A percentile compares a stretch with the other conserved stretches of the same genome.
These are phyloP conservation scores for Rutidosis leptorrhynchoides DNA, from an alignment of 129 eudicot genomes.

Conservation along the genomic window DNA sequence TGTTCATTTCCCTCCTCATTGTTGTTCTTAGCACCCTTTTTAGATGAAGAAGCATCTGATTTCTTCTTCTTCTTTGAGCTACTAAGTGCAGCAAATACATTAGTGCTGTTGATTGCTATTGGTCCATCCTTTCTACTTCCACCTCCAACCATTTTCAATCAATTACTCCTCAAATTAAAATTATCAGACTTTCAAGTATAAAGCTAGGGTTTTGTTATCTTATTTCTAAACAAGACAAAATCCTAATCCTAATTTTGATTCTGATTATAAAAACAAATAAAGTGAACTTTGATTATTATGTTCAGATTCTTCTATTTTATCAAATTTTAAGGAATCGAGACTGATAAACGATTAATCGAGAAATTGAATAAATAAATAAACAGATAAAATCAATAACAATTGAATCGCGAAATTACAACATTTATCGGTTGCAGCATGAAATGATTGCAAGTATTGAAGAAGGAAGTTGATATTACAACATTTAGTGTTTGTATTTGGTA, in stretches of 20 bases:
- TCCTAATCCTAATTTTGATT: too few relatives aligned
- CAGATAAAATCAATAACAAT: neutral
- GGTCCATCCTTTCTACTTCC: constrained; percentile 71
- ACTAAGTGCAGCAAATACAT: constrained; percentile 87
- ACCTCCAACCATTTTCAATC: constrained; percentile 66
- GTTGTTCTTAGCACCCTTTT: constrained; percentile 37
- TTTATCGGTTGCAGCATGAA: neutral
- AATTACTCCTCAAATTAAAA: constrained; percentile 10
- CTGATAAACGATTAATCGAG: neutral
- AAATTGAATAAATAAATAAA: neutral
- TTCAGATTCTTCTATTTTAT: neutral
- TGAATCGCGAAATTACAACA: neutral
- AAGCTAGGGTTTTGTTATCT: neutral
- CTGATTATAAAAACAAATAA: neutral
- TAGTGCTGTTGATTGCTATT: constrained; percentile 56
- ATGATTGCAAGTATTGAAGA: neutral
- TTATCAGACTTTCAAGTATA: neutral
- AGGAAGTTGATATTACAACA: neutral
- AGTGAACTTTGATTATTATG: neutral
- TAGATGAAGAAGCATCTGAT: constrained; percentile 47
- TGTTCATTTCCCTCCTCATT: constrained; percentile 40
- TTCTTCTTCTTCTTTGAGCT: constrained; percentile 89
- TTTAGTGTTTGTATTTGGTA: neutral
- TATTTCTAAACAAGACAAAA: neutral
- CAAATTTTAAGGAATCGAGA: neutral